Percentiles rank a stretch among this genome's conserved stretches.
These are phyloP conservation scores for Ammopiptanthus mongolicus DNA, from an alignment of 306 rosid species.

Conservation along the genomic window DNA sequence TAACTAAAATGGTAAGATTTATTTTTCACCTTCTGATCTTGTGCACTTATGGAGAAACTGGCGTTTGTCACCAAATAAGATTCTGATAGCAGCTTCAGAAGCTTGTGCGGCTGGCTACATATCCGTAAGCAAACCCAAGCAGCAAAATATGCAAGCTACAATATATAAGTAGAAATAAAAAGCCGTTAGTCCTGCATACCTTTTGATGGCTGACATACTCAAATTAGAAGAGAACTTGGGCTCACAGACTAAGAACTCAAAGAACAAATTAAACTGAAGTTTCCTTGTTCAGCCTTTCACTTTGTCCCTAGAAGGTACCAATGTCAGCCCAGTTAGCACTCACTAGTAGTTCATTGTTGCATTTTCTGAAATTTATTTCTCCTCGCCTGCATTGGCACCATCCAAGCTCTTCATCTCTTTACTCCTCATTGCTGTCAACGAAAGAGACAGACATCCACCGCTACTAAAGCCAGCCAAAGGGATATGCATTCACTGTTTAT, in stretches of 20 bases:
- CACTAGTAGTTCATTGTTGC: conserved; percentile 14
- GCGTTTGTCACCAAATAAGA: not conserved
- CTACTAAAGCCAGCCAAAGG: conserved; percentile 15
- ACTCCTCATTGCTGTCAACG: conserved; percentile 16
- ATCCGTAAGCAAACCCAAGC: conserved; percentile 30
- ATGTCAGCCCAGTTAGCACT: conserved; percentile 16
- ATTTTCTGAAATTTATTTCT: conserved; percentile 16
- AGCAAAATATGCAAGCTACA: conserved; percentile 28
- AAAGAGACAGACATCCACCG: conserved; percentile 11
- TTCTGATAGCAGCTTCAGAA: conserved; percentile 21
- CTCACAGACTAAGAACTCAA: conserved; percentile 9
- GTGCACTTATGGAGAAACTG: conserved; percentile 22
- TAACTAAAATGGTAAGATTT: not conserved
- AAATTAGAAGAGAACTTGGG: conserved; percentile 17
- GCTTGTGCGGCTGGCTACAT: conserved; percentile 10
- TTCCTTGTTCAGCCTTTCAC: conserved; percentile 10
- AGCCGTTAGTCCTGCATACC: conserved; percentile 10
- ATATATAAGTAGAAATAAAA: conserved; percentile 15
- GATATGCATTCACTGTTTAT: conserved; percentile 43
- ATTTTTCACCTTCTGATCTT: conserved; percentile 34
- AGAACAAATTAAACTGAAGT: conserved; percentile 20
- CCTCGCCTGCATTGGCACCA: conserved; percentile 14
- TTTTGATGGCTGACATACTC: conserved; percentile 6
- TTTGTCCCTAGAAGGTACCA: conserved; percentile 15
- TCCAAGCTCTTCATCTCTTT: conserved; percentile 11